Evolutionary conservation across 2,329 filamentous ascomycete genomes (phyloP), one percentile per base, ranked within the genome.

Genomic region (Nothophaeocryptopus gaeumannii): DNA sequence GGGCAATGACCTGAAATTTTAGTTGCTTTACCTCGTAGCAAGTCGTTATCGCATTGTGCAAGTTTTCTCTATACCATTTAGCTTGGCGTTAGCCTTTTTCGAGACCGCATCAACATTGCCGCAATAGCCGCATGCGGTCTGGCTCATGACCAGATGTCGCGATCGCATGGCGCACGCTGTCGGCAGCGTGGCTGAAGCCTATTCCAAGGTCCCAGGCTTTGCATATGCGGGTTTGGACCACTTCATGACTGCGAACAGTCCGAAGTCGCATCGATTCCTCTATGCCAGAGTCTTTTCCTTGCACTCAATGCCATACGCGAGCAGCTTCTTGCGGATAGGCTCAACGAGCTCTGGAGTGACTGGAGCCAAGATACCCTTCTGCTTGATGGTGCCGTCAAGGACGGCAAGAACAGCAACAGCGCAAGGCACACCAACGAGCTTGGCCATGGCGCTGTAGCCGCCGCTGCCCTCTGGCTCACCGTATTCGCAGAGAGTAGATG

Each of bases 401-500:
- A 71, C 65, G 59, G 67, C 61, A 39, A 64, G 66, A 12, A 90
- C 86, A 38, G 89, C 89, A 49, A 88, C 82, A 55, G 77, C 84
- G 61, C 83, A 86, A 5, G 87, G 86, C 4, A 90, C 78, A 66
- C 88, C 88, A 47, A 95, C 89, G 37, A 89, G 72, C 71, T 84
- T 86, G 39, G 88, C 88, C 89, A 96, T 95, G 60, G 87, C 83
- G 3, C 80, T 85, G 75, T 92, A 95, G 9, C 66, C 66, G 15
- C 63, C 67, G 47, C 61, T 64, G 45, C 86, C 87, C 59, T 82
- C 79, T 50, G 86, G 85, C 64, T 83, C 83, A 68, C 89, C 90
- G 71, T 95, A 92, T 68, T 95, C 89, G 66, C 77, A 79, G 12
- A 96, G 81, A 1, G 90, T 96, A 36, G 85, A 89, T 16, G 88